phyloP scores from a whole-genome alignment of 139 green algal species.

The Trebouxia sp. region DNA sequence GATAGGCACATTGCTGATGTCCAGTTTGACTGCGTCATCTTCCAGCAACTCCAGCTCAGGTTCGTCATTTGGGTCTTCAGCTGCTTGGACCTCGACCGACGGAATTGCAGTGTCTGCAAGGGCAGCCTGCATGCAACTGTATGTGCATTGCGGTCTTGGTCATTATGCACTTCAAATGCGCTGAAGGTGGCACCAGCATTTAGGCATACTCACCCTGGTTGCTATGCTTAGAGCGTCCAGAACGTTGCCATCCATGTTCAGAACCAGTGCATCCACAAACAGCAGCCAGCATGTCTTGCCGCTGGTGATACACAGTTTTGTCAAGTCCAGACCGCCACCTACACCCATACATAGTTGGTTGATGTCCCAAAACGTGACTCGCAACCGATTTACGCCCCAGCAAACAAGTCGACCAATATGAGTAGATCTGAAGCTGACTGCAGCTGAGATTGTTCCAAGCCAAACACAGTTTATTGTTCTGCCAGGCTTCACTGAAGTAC shows the following conservation, averaged over 20 bases:
- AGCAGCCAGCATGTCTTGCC: conserved; percentile 85
- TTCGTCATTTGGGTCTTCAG: conserved; percentile 52
- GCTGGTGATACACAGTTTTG: conserved; percentile 66
- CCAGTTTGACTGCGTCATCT: conserved; percentile 51
- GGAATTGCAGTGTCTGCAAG: conserved; percentile 67
- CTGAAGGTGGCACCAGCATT: no score
- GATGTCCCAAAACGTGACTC: neutral
- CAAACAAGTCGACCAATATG: no score
- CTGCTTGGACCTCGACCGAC: conserved; percentile 44
- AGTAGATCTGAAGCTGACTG: no score
- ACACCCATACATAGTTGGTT: neutral
- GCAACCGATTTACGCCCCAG: neutral
- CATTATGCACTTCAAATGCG: neutral
- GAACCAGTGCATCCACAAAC: conserved; percentile 80
- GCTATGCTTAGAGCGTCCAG: conserved; percentile 79
- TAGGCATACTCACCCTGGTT: conserved; percentile 38
- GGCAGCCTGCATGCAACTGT: conserved; percentile 46
- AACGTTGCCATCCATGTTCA: conserved; percentile 83
- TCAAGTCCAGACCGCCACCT: conserved; percentile 61
- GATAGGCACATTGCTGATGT: conserved; percentile 54
- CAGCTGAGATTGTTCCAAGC: no score
- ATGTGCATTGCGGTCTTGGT: neutral
- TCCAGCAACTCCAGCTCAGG: conserved; percentile 79
- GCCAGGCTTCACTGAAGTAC: neutral
- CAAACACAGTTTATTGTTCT: neutral